A percentile compares a stretch with the other conserved stretches of the same genome.
These are phyloP conservation scores for Thinopyrum obtusiflorum DNA, from an alignment of 202 grass and related monocot species.

Conservation along the genomic window DNA sequence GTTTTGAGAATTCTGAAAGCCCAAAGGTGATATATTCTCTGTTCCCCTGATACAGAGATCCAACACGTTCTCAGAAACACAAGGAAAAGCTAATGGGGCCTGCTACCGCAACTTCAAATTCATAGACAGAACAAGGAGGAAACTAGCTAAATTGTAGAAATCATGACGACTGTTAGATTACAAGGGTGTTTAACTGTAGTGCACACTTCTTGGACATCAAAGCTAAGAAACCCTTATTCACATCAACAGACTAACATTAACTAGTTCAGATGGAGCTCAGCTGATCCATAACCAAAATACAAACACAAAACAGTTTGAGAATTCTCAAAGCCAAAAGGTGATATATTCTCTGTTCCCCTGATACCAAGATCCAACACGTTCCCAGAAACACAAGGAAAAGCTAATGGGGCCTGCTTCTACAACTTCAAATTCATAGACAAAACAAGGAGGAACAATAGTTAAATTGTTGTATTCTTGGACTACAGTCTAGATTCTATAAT, in stretches of 20 bases:
- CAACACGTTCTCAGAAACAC: slow-evolving; percentile 7
- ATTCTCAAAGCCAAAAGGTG: background rate
- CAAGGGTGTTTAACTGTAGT: background rate
- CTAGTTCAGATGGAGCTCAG: background rate
- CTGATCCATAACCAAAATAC: background rate
- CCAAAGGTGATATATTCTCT: background rate
- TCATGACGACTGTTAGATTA: background rate
- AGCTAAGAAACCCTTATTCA: background rate
- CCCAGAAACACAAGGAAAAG: background rate
- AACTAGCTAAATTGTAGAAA: background rate
- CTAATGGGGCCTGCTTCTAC: background rate
- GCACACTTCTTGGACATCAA: background rate
- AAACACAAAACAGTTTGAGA: background rate
- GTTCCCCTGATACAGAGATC: slow-evolving; percentile 3
- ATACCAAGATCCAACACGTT: slow-evolving; percentile 24
- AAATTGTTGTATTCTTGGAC: background rate
- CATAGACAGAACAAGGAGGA: background rate
- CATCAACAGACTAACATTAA: background rate
- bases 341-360: background rate
- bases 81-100: background rate
- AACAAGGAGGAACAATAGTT: background rate
- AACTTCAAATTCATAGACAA: background rate
- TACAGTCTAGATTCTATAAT: background rate
- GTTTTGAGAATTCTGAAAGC: background rate
- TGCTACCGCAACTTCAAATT: background rate